Evolutionary conservation across 331 rosid genomes (phyloP).

Genomic region (Pyrus hybrid): DNA sequence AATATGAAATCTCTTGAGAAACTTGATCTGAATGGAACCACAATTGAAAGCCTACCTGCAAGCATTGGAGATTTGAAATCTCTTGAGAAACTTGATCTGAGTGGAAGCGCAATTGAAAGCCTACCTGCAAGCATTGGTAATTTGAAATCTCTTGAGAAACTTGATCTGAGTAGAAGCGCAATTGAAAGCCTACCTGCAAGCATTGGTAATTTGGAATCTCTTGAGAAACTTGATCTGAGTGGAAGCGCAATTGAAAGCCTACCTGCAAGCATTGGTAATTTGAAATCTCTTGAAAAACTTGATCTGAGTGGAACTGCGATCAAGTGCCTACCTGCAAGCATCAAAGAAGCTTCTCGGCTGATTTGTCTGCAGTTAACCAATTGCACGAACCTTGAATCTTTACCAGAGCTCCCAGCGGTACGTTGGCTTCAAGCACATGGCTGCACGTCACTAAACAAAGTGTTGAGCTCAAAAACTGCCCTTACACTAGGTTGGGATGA

Average conservation of each 20-base stretch:
- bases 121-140: too few relatives aligned
- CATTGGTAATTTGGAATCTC: not conserved
- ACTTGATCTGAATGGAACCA: too few relatives aligned
- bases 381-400: slow-evolving; percentile 22
- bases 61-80: not conserved
- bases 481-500: too few relatives aligned
- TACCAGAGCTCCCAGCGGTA: slow-evolving; percentile 7
- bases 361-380: slow-evolving; percentile 8
- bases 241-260: not conserved
- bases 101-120: too few relatives aligned
- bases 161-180: not conserved
- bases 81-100: too few relatives aligned
- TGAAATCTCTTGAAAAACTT: not conserved
- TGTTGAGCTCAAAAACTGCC: too few relatives aligned
- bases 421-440: slow-evolving; percentile 3
- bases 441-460: slow-evolving; percentile 6
- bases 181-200: not conserved
- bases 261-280: not conserved
- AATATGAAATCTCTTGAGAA: too few relatives aligned
- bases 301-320: not conserved
- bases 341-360: slow-evolving; percentile 18
- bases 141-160: not conserved
- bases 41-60: too few relatives aligned
- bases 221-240: not conserved
- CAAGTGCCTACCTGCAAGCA: slow-evolving; percentile 19